A percentile compares a stretch with the other conserved stretches of the same genome.
Conservation (phyloP, 176 grass and related monocot genomes). For the Musa itinerans region DNA sequence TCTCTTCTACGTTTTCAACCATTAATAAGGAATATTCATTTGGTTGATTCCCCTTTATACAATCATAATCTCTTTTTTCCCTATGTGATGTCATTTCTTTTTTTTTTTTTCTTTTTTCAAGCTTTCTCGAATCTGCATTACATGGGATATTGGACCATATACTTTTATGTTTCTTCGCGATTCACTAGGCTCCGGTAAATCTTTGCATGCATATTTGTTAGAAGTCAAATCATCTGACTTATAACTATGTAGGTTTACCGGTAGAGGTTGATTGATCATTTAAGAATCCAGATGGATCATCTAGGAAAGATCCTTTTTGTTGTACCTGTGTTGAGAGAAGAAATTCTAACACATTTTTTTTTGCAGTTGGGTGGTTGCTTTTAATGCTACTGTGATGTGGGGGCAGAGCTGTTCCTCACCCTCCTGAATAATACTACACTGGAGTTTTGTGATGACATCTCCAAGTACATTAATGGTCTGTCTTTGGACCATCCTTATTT, state of each 20-base stretch:
- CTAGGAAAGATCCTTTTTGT: too few species aligned
- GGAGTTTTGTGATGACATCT: conserved; percentile 1
- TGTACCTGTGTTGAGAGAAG: too few species aligned
- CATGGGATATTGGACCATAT: too few species aligned
- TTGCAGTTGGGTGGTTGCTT: conserved; percentile 43
- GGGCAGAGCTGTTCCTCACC: not conserved
- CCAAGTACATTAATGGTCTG: not conserved
- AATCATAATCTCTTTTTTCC: not conserved
- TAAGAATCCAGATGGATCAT: too few species aligned
- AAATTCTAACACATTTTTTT: not conserved
- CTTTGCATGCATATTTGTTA: too few species aligned
- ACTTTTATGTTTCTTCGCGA: too few species aligned
- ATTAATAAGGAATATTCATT: not conserved
- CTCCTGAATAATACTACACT: conserved; percentile 14
- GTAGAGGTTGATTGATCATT: too few species aligned
- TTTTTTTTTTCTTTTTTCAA: not conserved
- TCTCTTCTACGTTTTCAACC: not conserved
- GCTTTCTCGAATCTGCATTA: too few species aligned
- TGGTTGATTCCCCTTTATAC: not conserved
- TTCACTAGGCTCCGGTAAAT: too few species aligned
- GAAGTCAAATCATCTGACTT: too few species aligned
- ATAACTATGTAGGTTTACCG: too few species aligned
- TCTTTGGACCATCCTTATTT: not conserved
- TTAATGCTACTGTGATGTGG: conserved; percentile 20
- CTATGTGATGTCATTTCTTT: not conserved